Evolutionary conservation across 2,329 filamentous ascomycete species (phyloP).

Genomic region (Neophaeococcomyces mojaviensis): DNA sequence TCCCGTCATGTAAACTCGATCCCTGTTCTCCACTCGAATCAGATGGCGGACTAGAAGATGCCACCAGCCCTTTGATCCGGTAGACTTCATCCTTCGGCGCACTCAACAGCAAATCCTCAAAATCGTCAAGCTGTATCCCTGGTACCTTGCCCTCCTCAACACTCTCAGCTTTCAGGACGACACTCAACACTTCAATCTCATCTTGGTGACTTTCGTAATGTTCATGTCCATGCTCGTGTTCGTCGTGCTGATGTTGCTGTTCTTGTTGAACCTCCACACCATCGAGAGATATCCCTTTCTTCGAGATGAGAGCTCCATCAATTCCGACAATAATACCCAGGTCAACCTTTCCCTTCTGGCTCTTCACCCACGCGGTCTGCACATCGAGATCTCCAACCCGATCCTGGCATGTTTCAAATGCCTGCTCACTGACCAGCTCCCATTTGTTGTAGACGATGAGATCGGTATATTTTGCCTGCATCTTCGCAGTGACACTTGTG

Average conservation of each 20-base stretch:
- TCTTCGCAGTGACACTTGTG: slow-evolving; percentile 76
- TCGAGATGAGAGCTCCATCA: slow-evolving; percentile 62
- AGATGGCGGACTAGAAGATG: slow-evolving; percentile 35
- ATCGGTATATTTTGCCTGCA: slow-evolving; percentile 86
- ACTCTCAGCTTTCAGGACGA: slow-evolving; percentile 43
- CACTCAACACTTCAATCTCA: slow-evolving; percentile 85
- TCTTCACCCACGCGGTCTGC: slow-evolving; percentile 77
- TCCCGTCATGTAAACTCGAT: slow-evolving; percentile 26
- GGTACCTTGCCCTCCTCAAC: slow-evolving; percentile 35
- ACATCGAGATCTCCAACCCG: slow-evolving; percentile 73
- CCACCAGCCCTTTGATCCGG: slow-evolving; percentile 72
- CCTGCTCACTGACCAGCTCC: slow-evolving; percentile 66
- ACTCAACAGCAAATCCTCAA: slow-evolving; percentile 57
- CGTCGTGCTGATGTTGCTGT: slow-evolving; percentile 34
- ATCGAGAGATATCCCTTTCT: slow-evolving; percentile 28
- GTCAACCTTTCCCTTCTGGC: slow-evolving; percentile 68
- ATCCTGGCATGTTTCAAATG: slow-evolving; percentile 71
- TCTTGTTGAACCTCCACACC: slow-evolving; percentile 30
- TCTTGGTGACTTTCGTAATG: slow-evolving; percentile 58
- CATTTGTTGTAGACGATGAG: slow-evolving; percentile 90
- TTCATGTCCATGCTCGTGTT: slow-evolving; percentile 30
- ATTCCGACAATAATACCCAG: slow-evolving; percentile 78
- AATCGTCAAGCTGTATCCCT: slow-evolving; percentile 47
- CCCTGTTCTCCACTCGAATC: slow-evolving; percentile 39
- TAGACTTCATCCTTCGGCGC: slow-evolving; percentile 93